phyloP scores from a whole-genome alignment of 768 basidiomycete genomes.

The Russula compacta region DNA sequence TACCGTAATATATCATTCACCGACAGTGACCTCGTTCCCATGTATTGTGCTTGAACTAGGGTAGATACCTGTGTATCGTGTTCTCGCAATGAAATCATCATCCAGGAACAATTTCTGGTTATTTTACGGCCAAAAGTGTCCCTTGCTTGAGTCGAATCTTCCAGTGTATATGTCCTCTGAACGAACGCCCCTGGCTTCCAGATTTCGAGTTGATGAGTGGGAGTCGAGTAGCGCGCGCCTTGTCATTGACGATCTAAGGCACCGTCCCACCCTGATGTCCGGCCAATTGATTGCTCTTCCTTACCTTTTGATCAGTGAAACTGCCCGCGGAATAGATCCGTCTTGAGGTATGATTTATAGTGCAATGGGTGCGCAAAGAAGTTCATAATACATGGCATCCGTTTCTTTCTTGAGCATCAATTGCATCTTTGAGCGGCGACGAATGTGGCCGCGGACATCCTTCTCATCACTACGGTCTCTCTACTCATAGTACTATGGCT shows the following conservation, averaged over 20 bases:
- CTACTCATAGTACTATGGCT: conserved; percentile 11
- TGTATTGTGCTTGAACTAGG: background rate
- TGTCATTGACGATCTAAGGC: background rate
- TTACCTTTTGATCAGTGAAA: no score
- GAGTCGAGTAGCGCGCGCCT: background rate
- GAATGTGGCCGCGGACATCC: no score
- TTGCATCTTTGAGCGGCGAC: background rate
- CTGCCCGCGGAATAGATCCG: no score
- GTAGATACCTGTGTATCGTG: background rate
- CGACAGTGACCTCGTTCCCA: background rate
- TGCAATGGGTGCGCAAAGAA: background rate
- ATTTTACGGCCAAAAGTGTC: background rate
- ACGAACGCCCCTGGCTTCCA: background rate
- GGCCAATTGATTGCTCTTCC: background rate
- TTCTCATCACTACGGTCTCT: background rate
- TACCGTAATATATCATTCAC: background rate
- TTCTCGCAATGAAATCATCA: background rate
- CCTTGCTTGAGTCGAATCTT: background rate
- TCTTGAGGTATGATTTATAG: no score
- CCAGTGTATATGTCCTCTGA: background rate
- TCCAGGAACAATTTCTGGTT: background rate
- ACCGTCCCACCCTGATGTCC: background rate
- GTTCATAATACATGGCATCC: background rate
- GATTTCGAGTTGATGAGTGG: background rate
- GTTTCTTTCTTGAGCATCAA: background rate